Percentiles rank a stretch among this genome's conserved stretches.
Conservation (phyloP, 163 green algal genomes). For the Scenedesmus sp. region DNA sequence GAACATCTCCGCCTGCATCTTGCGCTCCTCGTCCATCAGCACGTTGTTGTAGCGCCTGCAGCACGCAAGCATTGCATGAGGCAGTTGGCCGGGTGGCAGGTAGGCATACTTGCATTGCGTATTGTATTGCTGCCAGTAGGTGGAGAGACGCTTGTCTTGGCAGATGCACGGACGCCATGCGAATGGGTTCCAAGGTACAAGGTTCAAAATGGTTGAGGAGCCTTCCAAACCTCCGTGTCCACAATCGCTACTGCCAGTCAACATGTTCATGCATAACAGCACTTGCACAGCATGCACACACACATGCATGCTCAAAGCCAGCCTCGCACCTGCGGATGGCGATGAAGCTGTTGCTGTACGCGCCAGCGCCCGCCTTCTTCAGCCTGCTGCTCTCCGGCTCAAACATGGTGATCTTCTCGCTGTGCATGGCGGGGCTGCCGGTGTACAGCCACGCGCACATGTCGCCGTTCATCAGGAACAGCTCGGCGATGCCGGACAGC, state of each 20-base stretch:
- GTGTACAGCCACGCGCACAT: constrained; percentile 98
- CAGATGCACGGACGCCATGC: no score
- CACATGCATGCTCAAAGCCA: not conserved
- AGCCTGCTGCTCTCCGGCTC: constrained; percentile 71
- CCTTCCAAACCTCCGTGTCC: no score
- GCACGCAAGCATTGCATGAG: not conserved
- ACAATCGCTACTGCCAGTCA: no score
- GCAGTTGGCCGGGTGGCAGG: no score
- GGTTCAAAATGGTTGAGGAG: no score
- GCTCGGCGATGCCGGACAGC: constrained; percentile 74
- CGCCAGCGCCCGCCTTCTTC: constrained; percentile 64
- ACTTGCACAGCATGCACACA: not conserved
- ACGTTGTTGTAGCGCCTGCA: constrained; percentile 78
- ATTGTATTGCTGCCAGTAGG: no score
- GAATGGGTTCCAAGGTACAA: no score
- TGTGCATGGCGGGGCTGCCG: constrained; percentile 72
- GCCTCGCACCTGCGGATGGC: constrained; percentile 57
- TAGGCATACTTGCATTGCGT: not conserved
- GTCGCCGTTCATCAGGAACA: constrained; percentile 95
- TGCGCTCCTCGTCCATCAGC: constrained; percentile 71
- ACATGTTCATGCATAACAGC: not conserved
- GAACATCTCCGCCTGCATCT: constrained; percentile 64
- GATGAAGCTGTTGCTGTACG: constrained; percentile 69
- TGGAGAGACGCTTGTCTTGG: no score
- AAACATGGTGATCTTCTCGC: constrained; percentile 76